Conservation (phyloP, 345 rosid species). For the Rhodomyrtus tomentosa region DNA sequence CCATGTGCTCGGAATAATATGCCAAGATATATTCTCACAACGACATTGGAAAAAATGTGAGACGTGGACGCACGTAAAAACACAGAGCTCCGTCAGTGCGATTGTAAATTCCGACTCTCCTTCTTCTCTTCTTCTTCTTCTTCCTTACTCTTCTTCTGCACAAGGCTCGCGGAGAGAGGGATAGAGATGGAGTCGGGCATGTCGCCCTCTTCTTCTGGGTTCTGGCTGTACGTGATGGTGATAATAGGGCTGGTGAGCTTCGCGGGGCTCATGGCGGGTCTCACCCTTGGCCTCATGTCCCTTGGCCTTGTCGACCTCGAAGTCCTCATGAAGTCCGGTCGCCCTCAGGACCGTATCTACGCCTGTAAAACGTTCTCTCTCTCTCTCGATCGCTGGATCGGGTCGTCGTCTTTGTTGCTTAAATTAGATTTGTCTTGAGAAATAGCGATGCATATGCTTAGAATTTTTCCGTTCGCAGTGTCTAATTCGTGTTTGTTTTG, state of each 20-base stretch:
- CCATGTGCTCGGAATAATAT: not conserved
- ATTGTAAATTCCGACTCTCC: not conserved
- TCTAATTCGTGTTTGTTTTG: not conserved
- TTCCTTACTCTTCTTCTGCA: not conserved
- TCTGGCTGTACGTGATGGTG: conserved; percentile 30
- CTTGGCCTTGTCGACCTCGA: conserved; percentile 91
- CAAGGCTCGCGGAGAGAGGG: not conserved
- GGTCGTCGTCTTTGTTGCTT: not conserved
- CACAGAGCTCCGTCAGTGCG: not conserved
- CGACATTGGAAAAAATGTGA: not conserved
- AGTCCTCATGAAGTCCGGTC: conserved; percentile 88
- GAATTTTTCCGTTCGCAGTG: not conserved
- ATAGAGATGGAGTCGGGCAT: conserved; percentile 4
- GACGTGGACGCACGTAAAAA: not conserved
- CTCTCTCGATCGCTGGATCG: not conserved
- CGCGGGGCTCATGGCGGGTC: conserved; percentile 91
- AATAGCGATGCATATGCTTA: not conserved
- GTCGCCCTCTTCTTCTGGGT: conserved; percentile 41
- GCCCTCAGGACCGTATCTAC: conserved; percentile 71
- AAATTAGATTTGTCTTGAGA: not conserved
- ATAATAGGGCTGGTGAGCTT: conserved; percentile 54
- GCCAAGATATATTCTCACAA: not conserved
- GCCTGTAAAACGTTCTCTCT: conserved; percentile 32
- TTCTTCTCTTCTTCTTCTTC: not conserved
- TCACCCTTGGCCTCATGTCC: conserved; percentile 96